Percentiles rank a stretch among this genome's conserved stretches.
phyloP scores from a whole-genome alignment of 139 green algal species.

The Micractinium conductrix region DNA sequence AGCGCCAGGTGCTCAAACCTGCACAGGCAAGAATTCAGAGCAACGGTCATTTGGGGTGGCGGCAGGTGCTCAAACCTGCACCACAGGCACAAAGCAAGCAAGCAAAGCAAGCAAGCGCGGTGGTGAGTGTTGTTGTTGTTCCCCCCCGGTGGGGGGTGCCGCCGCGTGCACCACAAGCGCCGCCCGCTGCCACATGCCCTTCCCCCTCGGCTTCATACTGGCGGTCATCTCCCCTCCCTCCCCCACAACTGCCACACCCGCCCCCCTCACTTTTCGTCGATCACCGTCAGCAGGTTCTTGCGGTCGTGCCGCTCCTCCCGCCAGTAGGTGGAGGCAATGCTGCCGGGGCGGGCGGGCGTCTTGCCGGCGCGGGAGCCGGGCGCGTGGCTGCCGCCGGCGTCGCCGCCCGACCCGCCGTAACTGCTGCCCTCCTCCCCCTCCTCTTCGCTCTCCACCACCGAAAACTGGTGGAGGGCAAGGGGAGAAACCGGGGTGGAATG shows the following conservation, averaged over 20 bases:
- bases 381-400: neutral
- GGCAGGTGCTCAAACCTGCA: neutral
- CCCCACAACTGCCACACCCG: too few species aligned
- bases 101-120: too few species aligned
- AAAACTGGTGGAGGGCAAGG: too few species aligned
- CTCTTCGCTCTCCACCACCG: conserved; percentile 10
- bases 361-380: neutral
- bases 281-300: conserved; percentile 50
- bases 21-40: neutral
- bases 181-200: too few species aligned
- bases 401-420: neutral
- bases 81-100: too few species aligned
- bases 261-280: conserved; percentile 62
- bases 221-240: too few species aligned
- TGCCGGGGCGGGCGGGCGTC: conserved; percentile 34
- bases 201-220: too few species aligned
- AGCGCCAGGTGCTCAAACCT: conserved; percentile 73
- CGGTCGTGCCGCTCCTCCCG: conserved; percentile 73
- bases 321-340: conserved; percentile 80
- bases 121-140: too few species aligned
- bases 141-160: too few species aligned
- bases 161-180: too few species aligned
- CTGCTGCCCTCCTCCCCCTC: conserved; percentile 22
- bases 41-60: too few species aligned
- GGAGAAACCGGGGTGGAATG: too few species aligned